phyloP scores from a whole-genome alignment of 192 early-diverging fungal species.

The Podila epicladia region DNA sequence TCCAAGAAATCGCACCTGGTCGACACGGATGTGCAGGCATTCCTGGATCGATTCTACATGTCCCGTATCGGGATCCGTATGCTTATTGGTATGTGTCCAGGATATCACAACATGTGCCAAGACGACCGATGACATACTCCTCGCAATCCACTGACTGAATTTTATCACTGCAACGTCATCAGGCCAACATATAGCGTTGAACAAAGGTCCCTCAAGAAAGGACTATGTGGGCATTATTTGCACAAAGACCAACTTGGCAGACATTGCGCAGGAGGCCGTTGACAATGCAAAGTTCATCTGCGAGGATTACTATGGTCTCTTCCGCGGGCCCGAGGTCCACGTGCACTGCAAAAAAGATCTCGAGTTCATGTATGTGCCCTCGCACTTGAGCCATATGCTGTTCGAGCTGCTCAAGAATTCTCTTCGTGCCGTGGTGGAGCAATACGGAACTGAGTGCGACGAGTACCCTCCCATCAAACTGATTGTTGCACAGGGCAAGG shows the following conservation, averaged over 20 bases:
- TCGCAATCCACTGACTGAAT: background rate
- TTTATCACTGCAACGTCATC: background rate
- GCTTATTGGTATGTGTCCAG: constrained; percentile 79
- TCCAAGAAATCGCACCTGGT: constrained; percentile 55
- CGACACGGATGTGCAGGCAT: constrained; percentile 85
- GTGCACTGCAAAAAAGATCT: constrained; percentile 78
- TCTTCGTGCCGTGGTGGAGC: constrained; percentile 93
- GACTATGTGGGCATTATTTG: constrained; percentile 96
- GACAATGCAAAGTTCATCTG: constrained; percentile 92
- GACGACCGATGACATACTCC: constrained; percentile 1
- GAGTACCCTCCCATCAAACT: constrained; percentile 95
- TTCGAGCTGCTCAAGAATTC: constrained; percentile 99
- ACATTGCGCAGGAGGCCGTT: constrained; percentile 89
- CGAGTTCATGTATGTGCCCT: constrained; percentile 96
- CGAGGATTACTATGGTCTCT: constrained; percentile 90
- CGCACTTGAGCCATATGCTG: constrained; percentile 96
- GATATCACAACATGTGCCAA: constrained; percentile 3
- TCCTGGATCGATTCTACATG: constrained; percentile 97
- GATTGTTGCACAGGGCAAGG: constrained; percentile 86
- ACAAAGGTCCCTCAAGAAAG: constrained; percentile 66
- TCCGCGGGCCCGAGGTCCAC: constrained; percentile 82
- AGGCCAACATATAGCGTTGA: constrained; percentile 82
- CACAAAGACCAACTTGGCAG: constrained; percentile 82
- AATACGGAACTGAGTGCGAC: constrained; percentile 83
- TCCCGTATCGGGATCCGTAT: constrained; percentile 98